Base-by-base conservation (phyloP, 495 filamentous ascomycete species). In the Penicillium canescens region DNA sequence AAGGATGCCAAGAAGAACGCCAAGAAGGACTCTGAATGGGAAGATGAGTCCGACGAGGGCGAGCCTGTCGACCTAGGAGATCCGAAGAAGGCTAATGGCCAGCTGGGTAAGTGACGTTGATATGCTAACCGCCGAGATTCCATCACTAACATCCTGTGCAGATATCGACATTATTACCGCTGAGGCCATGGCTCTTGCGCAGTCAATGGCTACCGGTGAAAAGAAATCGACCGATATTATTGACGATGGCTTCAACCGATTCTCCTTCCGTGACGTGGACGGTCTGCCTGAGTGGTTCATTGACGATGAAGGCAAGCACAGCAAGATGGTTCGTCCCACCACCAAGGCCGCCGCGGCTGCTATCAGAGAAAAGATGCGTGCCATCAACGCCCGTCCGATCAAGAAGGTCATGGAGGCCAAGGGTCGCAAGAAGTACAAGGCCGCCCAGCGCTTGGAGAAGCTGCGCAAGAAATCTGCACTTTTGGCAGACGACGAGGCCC, bases 121-220 rank as follows among this genome's bases (percentile, higher is more conserved):
- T 11, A n/a, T 26, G 18, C 14, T 46, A 45, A 39, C 28, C 12
- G 28, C 16, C 46, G 1, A 4, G 8, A 2, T 14, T 47, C 1
- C 39, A 8, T 44, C 61, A 55, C 70, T 79, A 63, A 77, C 54
- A 45, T 37, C 50, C 21, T 49, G 56, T 71, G 16, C 55, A 85
- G 91, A 96, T 57, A 97, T 99, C 75, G 90, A 97, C 68, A 97
- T 99, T 62, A 94, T 98, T 60, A 99, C 94, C 8, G 94, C 92
- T 16, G 95, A 99, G 76, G 94, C 94, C 53, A 99, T 99, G 94
- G 91, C 91, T 7, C 80, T 99, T n/a, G 94, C 94, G 2, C 94
- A 98, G 50, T 82, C 89, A 62, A 83, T 99, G 52, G 94, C 91
- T 20, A 87, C 85, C 0, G 95, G 95, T 20, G 79, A 94, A 62